phyloP scores from a whole-genome alignment of 2,329 filamentous ascomycete species.

The Tolypocladium tropicale region DNA sequence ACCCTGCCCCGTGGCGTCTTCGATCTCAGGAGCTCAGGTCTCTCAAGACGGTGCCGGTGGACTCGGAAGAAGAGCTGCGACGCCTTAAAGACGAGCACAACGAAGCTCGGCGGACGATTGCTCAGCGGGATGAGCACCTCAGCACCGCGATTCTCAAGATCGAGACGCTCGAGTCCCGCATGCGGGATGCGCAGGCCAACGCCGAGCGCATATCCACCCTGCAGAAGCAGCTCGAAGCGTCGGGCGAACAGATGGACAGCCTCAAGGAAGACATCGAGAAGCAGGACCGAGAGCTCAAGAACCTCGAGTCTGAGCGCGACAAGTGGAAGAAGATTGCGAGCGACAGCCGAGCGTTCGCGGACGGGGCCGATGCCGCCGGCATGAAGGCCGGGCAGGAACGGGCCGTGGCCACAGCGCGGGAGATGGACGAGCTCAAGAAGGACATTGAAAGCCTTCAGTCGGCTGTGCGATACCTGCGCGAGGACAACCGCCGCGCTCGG shows the following conservation, averaged over 20 bases:
- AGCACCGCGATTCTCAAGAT: conserved; percentile 88
- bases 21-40: conserved; percentile 72
- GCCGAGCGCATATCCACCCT: conserved; percentile 57
- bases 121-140: conserved; percentile 68
- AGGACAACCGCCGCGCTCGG: conserved; percentile 55
- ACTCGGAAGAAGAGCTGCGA: conserved; percentile 76
- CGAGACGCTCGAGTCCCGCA: conserved; percentile 79
- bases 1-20: conserved; percentile 69
- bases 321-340: conserved; percentile 63
- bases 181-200: conserved; percentile 74
- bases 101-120: conserved; percentile 62
- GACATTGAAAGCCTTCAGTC: conserved; percentile 57
- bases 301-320: conserved; percentile 54
- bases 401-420: conserved; percentile 58
- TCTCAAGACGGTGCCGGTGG: conserved; percentile 70
- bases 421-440: conserved; percentile 61
- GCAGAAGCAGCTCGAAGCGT: conserved; percentile 46
- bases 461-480: conserved; percentile 56
- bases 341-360: conserved; percentile 46
- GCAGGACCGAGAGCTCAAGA: conserved; percentile 56
- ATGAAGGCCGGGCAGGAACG: conserved; percentile 53
- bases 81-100: conserved; percentile 71
- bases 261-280: conserved; percentile 56
- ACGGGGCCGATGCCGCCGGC: conserved; percentile 37
- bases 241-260: conserved; percentile 37